These are phyloP conservation scores for Polygonum aviculare DNA, from an alignment of 148 eudicot species.

Conservation along the genomic window DNA sequence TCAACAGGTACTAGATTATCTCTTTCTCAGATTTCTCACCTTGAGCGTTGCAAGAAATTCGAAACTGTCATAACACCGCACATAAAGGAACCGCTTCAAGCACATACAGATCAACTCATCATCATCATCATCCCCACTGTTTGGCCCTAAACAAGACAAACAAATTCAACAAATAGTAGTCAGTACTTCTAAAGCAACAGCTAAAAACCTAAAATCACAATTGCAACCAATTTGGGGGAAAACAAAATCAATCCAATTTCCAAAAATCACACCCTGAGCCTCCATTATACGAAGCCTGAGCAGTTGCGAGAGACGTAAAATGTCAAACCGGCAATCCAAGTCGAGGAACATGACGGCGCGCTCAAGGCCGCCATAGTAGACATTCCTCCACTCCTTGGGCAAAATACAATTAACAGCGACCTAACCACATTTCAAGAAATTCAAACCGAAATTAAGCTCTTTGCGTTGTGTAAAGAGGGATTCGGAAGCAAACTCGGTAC, in stretches of 20 bases:
- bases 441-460: background rate
- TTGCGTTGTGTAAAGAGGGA: background rate
- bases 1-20: background rate
- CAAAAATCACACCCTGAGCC: constrained; percentile 20
- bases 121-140: constrained; percentile 16
- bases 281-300: constrained; percentile 36
- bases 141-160: constrained; percentile 1
- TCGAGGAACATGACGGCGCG: constrained; percentile 58
- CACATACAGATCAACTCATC: constrained; percentile 54
- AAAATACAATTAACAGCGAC: constrained; percentile 67
- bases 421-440: constrained; percentile 21
- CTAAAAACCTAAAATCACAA: background rate
- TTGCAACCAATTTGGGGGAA: background rate
- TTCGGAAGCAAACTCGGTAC: background rate
- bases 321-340: constrained; percentile 89
- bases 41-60: constrained; percentile 81
- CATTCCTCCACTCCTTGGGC: constrained; percentile 77
- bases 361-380: constrained; percentile 68
- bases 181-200: background rate
- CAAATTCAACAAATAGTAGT: background rate
- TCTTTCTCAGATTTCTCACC: constrained; percentile 29
- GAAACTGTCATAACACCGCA: constrained; percentile 72
- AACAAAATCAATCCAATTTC: background rate
- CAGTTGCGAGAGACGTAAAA: constrained; percentile 42
- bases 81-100: constrained; percentile 69